Base-by-base conservation (phyloP, 2,329 filamentous ascomycete species). In the Hypoxylon sp. region DNA sequence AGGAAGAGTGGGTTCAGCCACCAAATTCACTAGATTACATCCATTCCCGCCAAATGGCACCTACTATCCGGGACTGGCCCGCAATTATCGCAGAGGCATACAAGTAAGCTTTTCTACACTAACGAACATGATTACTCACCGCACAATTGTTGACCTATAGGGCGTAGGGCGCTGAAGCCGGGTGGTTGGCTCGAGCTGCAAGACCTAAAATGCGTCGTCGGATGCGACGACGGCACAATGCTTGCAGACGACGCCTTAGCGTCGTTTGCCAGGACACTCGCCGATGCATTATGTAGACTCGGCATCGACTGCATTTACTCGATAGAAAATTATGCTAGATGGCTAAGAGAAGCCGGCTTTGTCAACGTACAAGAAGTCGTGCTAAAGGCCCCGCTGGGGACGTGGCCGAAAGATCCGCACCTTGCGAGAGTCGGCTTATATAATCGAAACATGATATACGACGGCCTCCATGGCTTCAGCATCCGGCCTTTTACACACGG, bases 21-120 rank as follows among this genome's bases (percentile, higher is more conserved):
- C 73, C 76, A 2, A 82, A 86, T 65, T 82, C 85, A 53, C 89
- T 89, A 62, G 87, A 90, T 73, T 89, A 87, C 65, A 83, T 90
- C 25, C 87, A 90, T 73, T 82, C 84, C 13, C 82, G 88, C 3
- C 83, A 87, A 63, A 85, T 86, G 3, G 83, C 85, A 9, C 82
- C 85, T 79, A 84, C 83, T 1, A 85, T 89, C 67, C 83, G 82
- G 59, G 81, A 89, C 74, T 89, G 87, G 86, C 81, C 80, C 2
- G 79, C 73, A 13, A 75, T 89, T 1, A 82, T 88, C 63, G 74
- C 77, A 10, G 80, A 82, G 60, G 79, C 81, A 1, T 79, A 82
- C 45, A 81, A 84, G 85, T 87, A 75, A 73, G 81, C 73, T 41
- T 43, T 41, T 48, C 38, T 36, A 56, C 50, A 38, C 43, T 30